Evolutionary conservation across 2,329 filamentous ascomycete genomes (phyloP).

Genomic region (Colletotrichum sp.): DNA sequence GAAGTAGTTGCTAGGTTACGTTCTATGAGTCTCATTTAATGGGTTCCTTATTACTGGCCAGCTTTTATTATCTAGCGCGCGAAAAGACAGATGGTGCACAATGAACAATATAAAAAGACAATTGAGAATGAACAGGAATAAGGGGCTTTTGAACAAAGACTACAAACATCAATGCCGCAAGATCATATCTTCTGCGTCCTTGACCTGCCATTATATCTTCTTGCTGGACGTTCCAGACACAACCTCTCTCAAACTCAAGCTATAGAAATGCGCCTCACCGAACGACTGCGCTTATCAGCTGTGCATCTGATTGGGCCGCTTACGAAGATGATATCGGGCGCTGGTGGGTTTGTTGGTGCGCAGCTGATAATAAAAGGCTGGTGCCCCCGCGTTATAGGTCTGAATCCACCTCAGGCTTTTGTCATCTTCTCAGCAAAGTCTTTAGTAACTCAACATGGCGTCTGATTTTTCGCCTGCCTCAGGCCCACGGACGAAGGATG

Average conservation of each 20-base stretch:
- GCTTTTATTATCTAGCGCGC: not conserved
- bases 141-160: not conserved
- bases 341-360: not conserved
- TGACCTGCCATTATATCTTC: not conserved
- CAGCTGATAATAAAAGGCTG: not conserved
- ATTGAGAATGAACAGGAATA: not conserved
- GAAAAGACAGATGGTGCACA: not conserved
- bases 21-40: not conserved
- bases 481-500: not conserved
- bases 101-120: not conserved
- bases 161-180: not conserved
- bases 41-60: not conserved
- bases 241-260: not conserved
- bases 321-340: not conserved
- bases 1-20: not conserved
- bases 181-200: not conserved
- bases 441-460: not conserved
- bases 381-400: not conserved
- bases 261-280: not conserved
- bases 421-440: not conserved
- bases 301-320: not conserved
- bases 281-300: not conserved
- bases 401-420: no score
- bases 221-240: not conserved
- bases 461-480: not conserved